These are phyloP conservation scores for Daldinia caldariorum DNA, from an alignment of 495 filamentous ascomycete species.

Conservation along the genomic window DNA sequence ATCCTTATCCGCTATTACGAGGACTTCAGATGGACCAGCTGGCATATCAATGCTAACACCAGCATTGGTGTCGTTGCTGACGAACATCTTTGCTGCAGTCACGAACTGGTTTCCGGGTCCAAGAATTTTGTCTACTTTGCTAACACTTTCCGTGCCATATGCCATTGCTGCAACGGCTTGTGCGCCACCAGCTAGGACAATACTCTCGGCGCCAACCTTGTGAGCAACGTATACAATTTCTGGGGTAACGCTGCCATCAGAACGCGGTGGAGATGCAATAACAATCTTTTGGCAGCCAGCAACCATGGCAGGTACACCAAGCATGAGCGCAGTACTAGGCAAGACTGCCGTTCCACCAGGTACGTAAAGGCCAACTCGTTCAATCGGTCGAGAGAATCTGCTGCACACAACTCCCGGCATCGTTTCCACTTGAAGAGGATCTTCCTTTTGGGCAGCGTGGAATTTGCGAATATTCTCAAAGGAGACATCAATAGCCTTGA, in stretches of 20 bases:
- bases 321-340: conserved; percentile 95
- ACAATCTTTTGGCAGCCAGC: conserved; percentile 97
- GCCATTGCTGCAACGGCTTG: conserved; percentile 94
- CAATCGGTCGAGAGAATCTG: conserved; percentile 90
- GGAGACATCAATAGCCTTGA: conserved; percentile 89
- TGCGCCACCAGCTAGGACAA: conserved; percentile 93
- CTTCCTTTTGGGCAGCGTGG: conserved; percentile 88
- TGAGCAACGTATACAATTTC: conserved; percentile 99
- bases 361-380: conserved; percentile 92
- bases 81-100: conserved; percentile 97
- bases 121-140: conserved; percentile 98
- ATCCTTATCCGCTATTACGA: conserved; percentile 91
- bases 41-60: conserved; percentile 98
- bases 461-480: conserved; percentile 95
- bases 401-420: conserved; percentile 98
- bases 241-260: conserved; percentile 89
- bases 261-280: conserved; percentile 87
- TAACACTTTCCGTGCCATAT: conserved; percentile 83
- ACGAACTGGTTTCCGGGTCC: conserved; percentile 99
- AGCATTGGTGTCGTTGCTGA: conserved; percentile 94
- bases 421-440: conserved; percentile 84
- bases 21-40: conserved; percentile 93
- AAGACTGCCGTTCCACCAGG: conserved; percentile 96
- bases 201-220: conserved; percentile 93
- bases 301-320: conserved; percentile 96